Conservation (phyloP, 495 filamentous ascomycete genomes). For the Chaetomidium leptoderma region DNA sequence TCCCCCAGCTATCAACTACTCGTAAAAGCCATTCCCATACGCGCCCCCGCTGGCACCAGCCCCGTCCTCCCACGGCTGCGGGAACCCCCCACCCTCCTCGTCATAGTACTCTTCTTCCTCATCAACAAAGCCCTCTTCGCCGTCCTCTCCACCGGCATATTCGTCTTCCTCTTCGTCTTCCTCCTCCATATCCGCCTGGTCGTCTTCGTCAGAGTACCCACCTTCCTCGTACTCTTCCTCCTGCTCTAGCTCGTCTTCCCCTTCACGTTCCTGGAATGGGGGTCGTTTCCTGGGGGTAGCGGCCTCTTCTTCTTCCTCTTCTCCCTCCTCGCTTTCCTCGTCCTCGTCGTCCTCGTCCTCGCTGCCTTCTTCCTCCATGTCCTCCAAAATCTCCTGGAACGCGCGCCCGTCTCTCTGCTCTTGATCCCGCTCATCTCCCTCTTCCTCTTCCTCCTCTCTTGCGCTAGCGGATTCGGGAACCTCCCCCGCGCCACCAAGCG, state of each 20-base stretch:
- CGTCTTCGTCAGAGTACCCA: slow-evolving; percentile 19
- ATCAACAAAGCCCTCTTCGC: slow-evolving; percentile 11
- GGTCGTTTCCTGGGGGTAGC: not conserved
- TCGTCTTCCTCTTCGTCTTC: slow-evolving; percentile 24
- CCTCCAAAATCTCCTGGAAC: slow-evolving; percentile 21
- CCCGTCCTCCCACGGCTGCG: slow-evolving; percentile 3
- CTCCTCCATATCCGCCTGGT: slow-evolving; percentile 19
- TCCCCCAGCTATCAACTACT: not conserved
- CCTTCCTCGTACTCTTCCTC: slow-evolving; percentile 14
- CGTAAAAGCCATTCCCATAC: not conserved
- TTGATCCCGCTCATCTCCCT: slow-evolving; percentile 9
- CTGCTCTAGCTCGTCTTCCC: slow-evolving; percentile 17
- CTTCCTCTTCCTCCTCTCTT: slow-evolving; percentile 20
- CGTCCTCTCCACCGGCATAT: slow-evolving; percentile 12
- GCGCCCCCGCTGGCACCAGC: slow-evolving; percentile 1
- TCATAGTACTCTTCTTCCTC: slow-evolving; percentile 24
- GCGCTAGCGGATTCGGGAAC: not conserved
- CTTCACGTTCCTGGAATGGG: slow-evolving; percentile 10
- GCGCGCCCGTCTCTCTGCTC: slow-evolving; percentile 7
- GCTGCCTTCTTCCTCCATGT: slow-evolving; percentile 22
- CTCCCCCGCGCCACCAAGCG: not conserved
- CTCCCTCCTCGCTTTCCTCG: slow-evolving; percentile 22
- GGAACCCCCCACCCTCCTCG: slow-evolving; percentile 18
- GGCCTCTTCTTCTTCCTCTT: slow-evolving; percentile 15
- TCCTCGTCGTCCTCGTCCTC: slow-evolving; percentile 22